phyloP scores from a whole-genome alignment of 2,329 filamentous ascomycete genomes.

The Colletotrichum orchidophilum region DNA sequence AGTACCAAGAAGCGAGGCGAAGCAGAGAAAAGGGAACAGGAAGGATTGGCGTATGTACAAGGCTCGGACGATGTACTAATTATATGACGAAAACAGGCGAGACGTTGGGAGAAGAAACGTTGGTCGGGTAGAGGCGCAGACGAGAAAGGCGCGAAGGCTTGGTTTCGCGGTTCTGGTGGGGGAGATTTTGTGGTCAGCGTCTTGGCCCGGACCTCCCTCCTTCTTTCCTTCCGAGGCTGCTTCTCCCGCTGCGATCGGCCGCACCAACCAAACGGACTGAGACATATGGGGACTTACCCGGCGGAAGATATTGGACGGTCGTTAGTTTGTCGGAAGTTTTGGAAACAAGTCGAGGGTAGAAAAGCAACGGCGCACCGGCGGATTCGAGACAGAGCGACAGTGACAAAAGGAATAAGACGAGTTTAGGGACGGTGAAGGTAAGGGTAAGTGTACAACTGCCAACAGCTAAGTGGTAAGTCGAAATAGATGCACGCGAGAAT shows the following conservation, averaged over 20 bases:
- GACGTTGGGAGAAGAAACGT: slow-evolving; percentile 22
- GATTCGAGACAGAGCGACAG: slow-evolving; percentile 9
- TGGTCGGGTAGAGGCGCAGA: slow-evolving; percentile 2
- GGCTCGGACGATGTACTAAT: neutral
- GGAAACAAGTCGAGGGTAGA: slow-evolving; percentile 4
- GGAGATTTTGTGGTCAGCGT: slow-evolving; percentile 24
- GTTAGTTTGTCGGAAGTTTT: slow-evolving; percentile 11
- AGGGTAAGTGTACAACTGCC: slow-evolving; percentile 15
- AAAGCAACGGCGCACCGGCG: slow-evolving; percentile 28
- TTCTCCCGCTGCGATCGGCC: slow-evolving; percentile 19
- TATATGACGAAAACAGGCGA: neutral
- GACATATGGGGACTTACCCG: slow-evolving; percentile 26
- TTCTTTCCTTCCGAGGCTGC: slow-evolving; percentile 20
- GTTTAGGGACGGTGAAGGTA: neutral
- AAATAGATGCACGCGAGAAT: neutral
- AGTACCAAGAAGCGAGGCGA: neutral
- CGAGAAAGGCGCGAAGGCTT: slow-evolving; percentile 16
- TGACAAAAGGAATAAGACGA: neutral
- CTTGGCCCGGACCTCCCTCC: slow-evolving; percentile 24
- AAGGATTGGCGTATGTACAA: neutral
- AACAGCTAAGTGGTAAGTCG: slow-evolving; percentile 27
- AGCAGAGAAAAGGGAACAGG: neutral
- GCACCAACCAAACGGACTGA: neutral
- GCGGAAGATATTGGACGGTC: slow-evolving; percentile 8
- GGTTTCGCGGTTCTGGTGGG: slow-evolving; percentile 17